Evolutionary conservation across 495 filamentous ascomycete species (phyloP), one percentile per base, ranked within the genome.

Genomic region (Hamigera avellanea): DNA sequence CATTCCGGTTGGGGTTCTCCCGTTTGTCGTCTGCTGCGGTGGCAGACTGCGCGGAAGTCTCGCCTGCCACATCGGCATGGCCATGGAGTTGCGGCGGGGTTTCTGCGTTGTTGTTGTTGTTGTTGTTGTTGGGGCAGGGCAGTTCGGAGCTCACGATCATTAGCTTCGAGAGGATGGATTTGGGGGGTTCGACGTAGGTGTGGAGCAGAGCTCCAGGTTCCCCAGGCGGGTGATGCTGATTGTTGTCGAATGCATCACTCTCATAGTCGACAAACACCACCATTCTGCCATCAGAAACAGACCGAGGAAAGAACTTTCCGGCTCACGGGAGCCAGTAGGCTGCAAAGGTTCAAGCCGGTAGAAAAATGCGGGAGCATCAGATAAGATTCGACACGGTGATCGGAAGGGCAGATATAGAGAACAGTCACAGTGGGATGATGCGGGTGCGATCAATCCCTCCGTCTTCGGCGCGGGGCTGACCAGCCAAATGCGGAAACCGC

Each of bases 1-100:
- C 66, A 61, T 76, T 81, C 49, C 68, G 53, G 51, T 86, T 88
- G 30, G 67, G 73, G 59, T 75, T 76, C 34, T 70, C 63, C 41
- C 56, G 59, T 32, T 34, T 13, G 25, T 42, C 34, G 9, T 10
- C 26, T 17, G 34, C n/a, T n/a, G n/a, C n/a, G n/a, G n/a, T 38
- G 16, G 19, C 26, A 39, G 21, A 23, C 21, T 23, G 21, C 4
- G 21, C 21, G 21, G 21, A 4, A 23, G 21, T 9, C 4, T 23
- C 21, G 21, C 9, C 21, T 23, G 21, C 21, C 5, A 23, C 21
- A 23, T 23, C 21, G 21, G 21, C 9, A 23, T 4, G 5, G 9
- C 9, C 9, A 4, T 23, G 21, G 5, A 4, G 5, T 23, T 23
- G 21, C 4, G 9, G 21, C 21, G 21, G 5, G 21, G 21, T 5